Percentiles rank a stretch among this genome's conserved stretches.
phyloP scores from a whole-genome alignment of 2,329 filamentous ascomycete species.

The Penicillium sp. region DNA sequence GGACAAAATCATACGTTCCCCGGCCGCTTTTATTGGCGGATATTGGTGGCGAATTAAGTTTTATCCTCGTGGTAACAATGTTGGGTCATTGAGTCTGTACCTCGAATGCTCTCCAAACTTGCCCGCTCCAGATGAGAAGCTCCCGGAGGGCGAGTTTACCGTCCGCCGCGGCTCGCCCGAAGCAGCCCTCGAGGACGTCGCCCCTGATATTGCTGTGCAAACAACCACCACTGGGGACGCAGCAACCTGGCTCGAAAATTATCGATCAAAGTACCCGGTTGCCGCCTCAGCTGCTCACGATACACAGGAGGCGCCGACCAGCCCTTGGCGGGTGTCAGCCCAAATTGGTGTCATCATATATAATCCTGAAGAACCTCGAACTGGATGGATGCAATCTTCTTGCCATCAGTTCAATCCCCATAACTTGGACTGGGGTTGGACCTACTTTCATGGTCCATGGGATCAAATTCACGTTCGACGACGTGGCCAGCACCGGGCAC shows the following conservation, averaged over 20 bases:
- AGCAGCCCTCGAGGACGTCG: constrained; percentile 27
- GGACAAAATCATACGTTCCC: constrained; percentile 54
- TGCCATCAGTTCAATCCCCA: constrained; percentile 55
- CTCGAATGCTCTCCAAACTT: constrained; percentile 54
- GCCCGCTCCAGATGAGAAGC: constrained; percentile 33
- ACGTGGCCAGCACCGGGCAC: constrained; percentile 52
- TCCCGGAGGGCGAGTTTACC: constrained; percentile 39
- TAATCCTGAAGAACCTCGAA: constrained; percentile 57
- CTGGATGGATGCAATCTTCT: constrained; percentile 51
- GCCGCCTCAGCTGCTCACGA: constrained; percentile 5
- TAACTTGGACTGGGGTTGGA: constrained; percentile 59
- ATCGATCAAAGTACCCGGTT: constrained; percentile 25
- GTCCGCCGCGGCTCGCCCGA: constrained; percentile 37
- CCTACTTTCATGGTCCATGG: constrained; percentile 55
- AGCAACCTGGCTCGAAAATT: constrained; percentile 29
- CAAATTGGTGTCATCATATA: constrained; percentile 58
- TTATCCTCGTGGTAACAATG: constrained; percentile 56
- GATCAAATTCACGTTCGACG: constrained; percentile 54
- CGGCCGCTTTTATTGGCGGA: constrained; percentile 51
- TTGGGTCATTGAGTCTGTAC: constrained; percentile 55
- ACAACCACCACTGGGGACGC: constrained; percentile 26
- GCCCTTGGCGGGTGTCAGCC: constrained; percentile 49
- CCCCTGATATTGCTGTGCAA: constrained; percentile 31
- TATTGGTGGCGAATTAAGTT: constrained; percentile 62
- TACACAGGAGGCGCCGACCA: constrained; percentile 8